Evolutionary conservation across 2,329 filamentous ascomycete species (phyloP), one percentile per base, ranked within the genome.

Genomic region (Pyricularia sp.): DNA sequence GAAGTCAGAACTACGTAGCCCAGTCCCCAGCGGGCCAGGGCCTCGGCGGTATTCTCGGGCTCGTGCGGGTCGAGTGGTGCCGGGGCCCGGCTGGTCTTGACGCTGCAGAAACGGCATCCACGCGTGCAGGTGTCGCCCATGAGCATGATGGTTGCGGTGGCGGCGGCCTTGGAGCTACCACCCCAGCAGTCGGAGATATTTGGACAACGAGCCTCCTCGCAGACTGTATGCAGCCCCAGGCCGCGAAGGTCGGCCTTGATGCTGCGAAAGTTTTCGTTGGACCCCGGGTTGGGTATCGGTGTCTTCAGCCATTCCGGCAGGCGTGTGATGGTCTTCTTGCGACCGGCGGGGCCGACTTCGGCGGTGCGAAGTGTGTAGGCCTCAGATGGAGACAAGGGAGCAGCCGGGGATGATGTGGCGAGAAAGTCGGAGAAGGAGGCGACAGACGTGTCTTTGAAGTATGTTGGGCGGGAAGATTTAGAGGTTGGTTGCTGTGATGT

Each of bases 161-260:
- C 94, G 30, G 91, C 88, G 69, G 86, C 88, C 79, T 96, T 96
- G 75, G 89, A 86, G 73, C 82, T 86, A 40, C 94, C 94, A 67
- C 94, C 94, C 94, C 94, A 99, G 80, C 94, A 99, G 75, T 97
- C 93, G 68, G 89, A 92, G 67, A 99, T 96, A 77, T 99, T 99
- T 67, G 94, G 94, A 77, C 94, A 99, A 69, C 92, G 86, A 1
- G 94, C 94, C 79, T 99, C 94, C 78, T 99, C 94, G 77, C 94
- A 99, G 19, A 99, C 94, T 4, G 94, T 99, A 76, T 97, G 93
- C 65, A 99, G 81, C 66, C 90, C 89, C 66, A 99, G 78, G 0
- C 94, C 94, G 44, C 94, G 85, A 69, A 99, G 79, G 75, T 99
- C 94, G 68, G 89, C 87, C 81, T 96, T 97, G 76, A 99, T 96